Base-by-base conservation (phyloP, 2,329 filamentous ascomycete species). In the Scleromitrula shiraiana region DNA sequence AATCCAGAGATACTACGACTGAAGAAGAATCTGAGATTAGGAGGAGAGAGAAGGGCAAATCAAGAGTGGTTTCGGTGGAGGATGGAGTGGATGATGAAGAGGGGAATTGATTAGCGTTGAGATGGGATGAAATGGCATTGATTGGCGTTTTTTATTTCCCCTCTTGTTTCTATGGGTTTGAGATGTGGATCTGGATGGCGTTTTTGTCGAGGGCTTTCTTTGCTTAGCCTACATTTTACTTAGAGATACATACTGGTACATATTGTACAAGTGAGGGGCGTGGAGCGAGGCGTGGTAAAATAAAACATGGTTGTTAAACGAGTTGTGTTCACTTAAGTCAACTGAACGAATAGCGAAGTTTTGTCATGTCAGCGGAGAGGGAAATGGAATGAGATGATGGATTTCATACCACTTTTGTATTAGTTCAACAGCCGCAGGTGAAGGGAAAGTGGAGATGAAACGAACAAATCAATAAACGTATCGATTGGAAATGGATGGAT, bases 41-140 rank as follows among this genome's bases (percentile, higher is more conserved):
- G 15, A 47, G 39, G 15, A 53, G 49, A 39, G 56, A 54, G 9
- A 73, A 73, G 55, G 68, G 67, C 7, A 75, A 72, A 54, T 70
- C 62, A 1, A 72, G 62, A 50, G 70, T 69, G 4, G 72, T 65
- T 9, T 73, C 72, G 4, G 65, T 76, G 5, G 71, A 74, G 54
- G 72, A 75, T 46, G 67, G 59, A 8, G 59, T 57, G 2, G 69
- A 71, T 45, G 67, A 69, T 23, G 62, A 63, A 2, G 66, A 65
- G 9, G 54, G 51, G 10, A 39, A 12, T 7, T 33, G 30, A 33
- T n/a, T 33, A 15, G 30, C 4, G 30, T 7, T 14, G 5, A 33
- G 30, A 33, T 33, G 30, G 30, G 30, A 33, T 33, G 30, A 33
- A 8, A 8, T n/a, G n/a, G n/a, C n/a, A n/a, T n/a, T n/a, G n/a